Conservation (phyloP, 129 eudicot species). For the Pulicaria dysenterica region DNA sequence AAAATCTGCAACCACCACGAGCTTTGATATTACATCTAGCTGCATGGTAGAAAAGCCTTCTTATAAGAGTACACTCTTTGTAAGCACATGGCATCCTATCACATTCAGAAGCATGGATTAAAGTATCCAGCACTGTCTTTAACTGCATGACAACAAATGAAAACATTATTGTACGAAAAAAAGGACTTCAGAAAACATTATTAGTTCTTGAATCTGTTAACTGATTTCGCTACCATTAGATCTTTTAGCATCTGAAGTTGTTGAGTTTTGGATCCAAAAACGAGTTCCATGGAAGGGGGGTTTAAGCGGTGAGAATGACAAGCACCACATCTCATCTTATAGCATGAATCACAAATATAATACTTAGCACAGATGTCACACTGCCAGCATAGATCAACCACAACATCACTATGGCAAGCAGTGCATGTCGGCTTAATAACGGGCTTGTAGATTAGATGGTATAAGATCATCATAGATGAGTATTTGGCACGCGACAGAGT, state of each 20-base stretch:
- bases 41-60: conserved; percentile 52
- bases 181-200: background rate
- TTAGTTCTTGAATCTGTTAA: conserved; percentile 7
- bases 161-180: background rate
- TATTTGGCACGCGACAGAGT: conserved; percentile 84
- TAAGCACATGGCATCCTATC: conserved; percentile 43
- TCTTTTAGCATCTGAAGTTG: conserved; percentile 32
- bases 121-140: conserved; percentile 35
- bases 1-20: conserved; percentile 46
- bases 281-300: conserved; percentile 26
- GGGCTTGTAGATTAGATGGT: conserved; percentile 58
- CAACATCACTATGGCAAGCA: conserved; percentile 43
- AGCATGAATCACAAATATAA: conserved; percentile 44
- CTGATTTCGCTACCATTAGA: conserved; percentile 21
- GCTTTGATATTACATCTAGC: conserved; percentile 39
- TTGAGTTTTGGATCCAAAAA: conserved; percentile 33
- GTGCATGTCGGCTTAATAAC: conserved; percentile 38
- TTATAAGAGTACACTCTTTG: conserved; percentile 41
- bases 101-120: conserved; percentile 56
- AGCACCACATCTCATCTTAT: conserved; percentile 38
- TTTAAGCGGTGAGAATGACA: conserved; percentile 50
- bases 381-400: conserved; percentile 39
- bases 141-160: conserved; percentile 40
- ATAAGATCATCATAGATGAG: conserved; percentile 87
- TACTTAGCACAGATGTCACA: conserved; percentile 51